These are phyloP conservation scores for Cyclotella kingstonii DNA, from an alignment of 108 stramenopile species.

Conservation along the genomic window DNA sequence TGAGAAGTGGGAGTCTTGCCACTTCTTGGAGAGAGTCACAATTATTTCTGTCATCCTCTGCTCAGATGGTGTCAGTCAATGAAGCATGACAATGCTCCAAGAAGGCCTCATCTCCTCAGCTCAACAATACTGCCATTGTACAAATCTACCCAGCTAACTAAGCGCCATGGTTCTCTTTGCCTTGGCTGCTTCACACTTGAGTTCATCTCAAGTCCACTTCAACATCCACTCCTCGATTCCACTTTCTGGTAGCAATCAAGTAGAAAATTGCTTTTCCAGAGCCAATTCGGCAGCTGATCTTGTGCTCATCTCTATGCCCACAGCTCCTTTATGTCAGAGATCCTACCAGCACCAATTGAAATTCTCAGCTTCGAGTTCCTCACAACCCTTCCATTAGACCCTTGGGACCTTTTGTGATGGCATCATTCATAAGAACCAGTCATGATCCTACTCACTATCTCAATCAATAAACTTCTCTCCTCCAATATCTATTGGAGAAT, in stretches of 20 bases:
- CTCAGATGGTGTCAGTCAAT: too few species aligned
- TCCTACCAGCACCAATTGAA: too few species aligned
- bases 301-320: neutral
- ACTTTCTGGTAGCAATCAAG: conserved; percentile 3
- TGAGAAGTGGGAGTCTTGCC: too few species aligned
- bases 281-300: conserved; percentile 19
- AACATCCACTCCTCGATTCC: conserved; percentile 28
- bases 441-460: neutral
- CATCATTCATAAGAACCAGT: neutral
- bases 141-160: conserved; percentile 3
- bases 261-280: conserved; percentile 35
- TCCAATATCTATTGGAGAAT: conserved; percentile 32
- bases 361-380: neutral
- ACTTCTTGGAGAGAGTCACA: too few species aligned
- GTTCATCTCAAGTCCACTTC: conserved; percentile 37
- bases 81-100: too few species aligned
- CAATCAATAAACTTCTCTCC: conserved; percentile 27
- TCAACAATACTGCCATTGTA: conserved; percentile 34
- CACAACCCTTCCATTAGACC: conserved; percentile 3
- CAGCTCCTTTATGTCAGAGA: too few species aligned
- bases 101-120: too few species aligned
- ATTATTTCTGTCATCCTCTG: too few species aligned
- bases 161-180: neutral
- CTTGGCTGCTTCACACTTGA: conserved; percentile 28
- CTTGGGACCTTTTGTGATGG: neutral